Evolutionary conservation across 805 yeast species (phyloP), one percentile per base, ranked within the genome.

Genomic region (Dipodascus geniculatus): DNA sequence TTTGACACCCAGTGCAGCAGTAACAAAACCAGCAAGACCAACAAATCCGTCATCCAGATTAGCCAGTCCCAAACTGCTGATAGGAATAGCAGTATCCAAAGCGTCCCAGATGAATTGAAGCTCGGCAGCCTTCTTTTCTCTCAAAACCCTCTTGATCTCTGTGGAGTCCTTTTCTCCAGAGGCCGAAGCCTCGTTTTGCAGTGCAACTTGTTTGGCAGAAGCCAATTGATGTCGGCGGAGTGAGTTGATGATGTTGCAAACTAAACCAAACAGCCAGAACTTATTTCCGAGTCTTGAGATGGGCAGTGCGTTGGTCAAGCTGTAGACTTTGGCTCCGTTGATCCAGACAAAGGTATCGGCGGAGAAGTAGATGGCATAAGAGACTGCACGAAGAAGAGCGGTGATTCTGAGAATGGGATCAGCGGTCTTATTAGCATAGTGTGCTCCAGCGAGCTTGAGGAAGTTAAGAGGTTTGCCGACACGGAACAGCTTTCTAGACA

Each of bases 401-500:
- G 74, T 72, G 56, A 71, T 64, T 65, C 82, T 79, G 60, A 73
- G 58, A 23, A 80, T 69, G 9, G 78, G 77, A 66, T 85, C 91
- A 52, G 77, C 66, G 48, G 88, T 76, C 72, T 85, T 83, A 68
- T 87, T 82, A 64, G 81, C 86, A 61, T 73, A 77, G 14, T 86
- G 77, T 57, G 77, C 75, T 1, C 85, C 74, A 2, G 90, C 86
- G n/a, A 79, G 76, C 61, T 81, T 81, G 53, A 86, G 64, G 65
- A 84, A 88, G 49, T 61, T 61, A 62, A 90, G 71, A 1, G 95
- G 95, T 70, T 89, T 90, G 58, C 88, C 78, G 63, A 84, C 81
- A 63, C 97, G 79, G 73, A 90, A 71, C 22, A 89, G 82, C 72
- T 91, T 91, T 67, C 98, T 81, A 57, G 87, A 75, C 55, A 83